These are phyloP conservation scores for Trichoderma asperellum DNA, from an alignment of 2,329 filamentous ascomycete species.

Conservation along the genomic window DNA sequence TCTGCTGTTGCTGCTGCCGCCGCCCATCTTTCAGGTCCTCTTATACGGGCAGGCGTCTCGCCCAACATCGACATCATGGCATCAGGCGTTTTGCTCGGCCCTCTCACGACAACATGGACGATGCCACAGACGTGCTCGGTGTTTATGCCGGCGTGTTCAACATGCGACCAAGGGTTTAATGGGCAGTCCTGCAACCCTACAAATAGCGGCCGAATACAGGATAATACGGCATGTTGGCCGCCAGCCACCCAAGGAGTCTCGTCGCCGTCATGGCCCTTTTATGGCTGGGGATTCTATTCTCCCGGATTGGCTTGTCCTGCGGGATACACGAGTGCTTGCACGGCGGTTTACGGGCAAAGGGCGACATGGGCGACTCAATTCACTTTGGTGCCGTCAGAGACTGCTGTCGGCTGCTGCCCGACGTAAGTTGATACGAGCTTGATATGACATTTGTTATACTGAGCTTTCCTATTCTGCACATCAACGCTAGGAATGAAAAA, in stretches of 20 bases:
- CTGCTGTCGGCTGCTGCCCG: slow-evolving; percentile 42
- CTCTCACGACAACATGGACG: slow-evolving; percentile 36
- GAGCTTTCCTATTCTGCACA: not conserved
- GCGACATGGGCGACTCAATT: slow-evolving; percentile 38
- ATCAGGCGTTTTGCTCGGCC: slow-evolving; percentile 34
- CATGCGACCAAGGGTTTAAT: slow-evolving; percentile 35
- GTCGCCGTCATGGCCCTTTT: slow-evolving; percentile 32
- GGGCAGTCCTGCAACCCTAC: slow-evolving; percentile 35
- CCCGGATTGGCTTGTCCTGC: slow-evolving; percentile 41
- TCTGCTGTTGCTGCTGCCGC: not conserved
- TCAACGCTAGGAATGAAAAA: not conserved
- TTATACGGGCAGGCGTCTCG: not conserved
- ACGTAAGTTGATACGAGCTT: slow-evolving; percentile 32
- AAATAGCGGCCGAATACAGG: slow-evolving; percentile 29
- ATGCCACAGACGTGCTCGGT: slow-evolving; percentile 33
- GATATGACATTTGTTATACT: not conserved
- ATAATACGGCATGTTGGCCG: slow-evolving; percentile 41
- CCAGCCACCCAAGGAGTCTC: slow-evolving; percentile 28
- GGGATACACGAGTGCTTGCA: slow-evolving; percentile 41
- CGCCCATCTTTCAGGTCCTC: not conserved
- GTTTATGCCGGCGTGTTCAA: slow-evolving; percentile 32
- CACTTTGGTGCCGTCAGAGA: slow-evolving; percentile 36
- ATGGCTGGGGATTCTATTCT: slow-evolving; percentile 44
- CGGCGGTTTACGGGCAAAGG: slow-evolving; percentile 33
- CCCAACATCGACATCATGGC: slow-evolving; percentile 28